A percentile compares a stretch with the other conserved stretches of the same genome.
These are phyloP conservation scores for Trifolium pratense DNA, from an alignment of 306 rosid genomes.

Conservation along the genomic window DNA sequence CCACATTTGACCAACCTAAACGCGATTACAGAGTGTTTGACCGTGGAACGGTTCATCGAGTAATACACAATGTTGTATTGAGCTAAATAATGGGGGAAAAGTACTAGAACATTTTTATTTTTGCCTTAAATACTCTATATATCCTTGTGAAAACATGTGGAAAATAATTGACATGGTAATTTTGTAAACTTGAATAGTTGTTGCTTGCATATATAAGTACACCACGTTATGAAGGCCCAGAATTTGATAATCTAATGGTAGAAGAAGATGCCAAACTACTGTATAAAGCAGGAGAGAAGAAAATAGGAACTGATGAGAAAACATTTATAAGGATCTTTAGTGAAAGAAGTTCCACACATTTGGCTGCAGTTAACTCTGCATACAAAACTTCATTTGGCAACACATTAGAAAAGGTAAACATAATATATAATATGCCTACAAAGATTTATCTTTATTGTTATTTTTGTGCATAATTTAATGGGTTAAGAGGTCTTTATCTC, in stretches of 20 bases:
- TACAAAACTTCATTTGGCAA: constrained; percentile 49
- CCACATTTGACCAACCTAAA: background rate
- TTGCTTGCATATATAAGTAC: constrained; percentile 58
- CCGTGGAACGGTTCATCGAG: background rate
- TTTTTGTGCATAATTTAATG: background rate
- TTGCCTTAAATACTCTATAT: no score
- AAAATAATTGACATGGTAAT: background rate
- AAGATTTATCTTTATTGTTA: background rate
- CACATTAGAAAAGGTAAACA: constrained; percentile 63
- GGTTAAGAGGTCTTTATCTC: no score
- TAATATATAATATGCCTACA: background rate
- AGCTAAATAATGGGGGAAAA: no score
- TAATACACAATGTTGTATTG: no score
- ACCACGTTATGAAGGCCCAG: constrained; percentile 78
- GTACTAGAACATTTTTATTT: no score
- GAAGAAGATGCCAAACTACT: constrained; percentile 46
- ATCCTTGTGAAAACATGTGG: background rate
- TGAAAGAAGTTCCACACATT: constrained; percentile 73
- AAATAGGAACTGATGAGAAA: constrained; percentile 52
- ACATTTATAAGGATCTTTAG: constrained; percentile 61
- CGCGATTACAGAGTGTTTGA: background rate
- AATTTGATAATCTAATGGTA: constrained; percentile 48
- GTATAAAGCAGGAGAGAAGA: constrained; percentile 52
- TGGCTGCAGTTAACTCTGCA: constrained; percentile 59
- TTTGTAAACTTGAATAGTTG: constrained; percentile 47